A percentile compares a stretch with the other conserved stretches of the same genome.
phyloP scores from a whole-genome alignment of 352 stramenopile genomes.

The Globisporangium ultimum region DNA sequence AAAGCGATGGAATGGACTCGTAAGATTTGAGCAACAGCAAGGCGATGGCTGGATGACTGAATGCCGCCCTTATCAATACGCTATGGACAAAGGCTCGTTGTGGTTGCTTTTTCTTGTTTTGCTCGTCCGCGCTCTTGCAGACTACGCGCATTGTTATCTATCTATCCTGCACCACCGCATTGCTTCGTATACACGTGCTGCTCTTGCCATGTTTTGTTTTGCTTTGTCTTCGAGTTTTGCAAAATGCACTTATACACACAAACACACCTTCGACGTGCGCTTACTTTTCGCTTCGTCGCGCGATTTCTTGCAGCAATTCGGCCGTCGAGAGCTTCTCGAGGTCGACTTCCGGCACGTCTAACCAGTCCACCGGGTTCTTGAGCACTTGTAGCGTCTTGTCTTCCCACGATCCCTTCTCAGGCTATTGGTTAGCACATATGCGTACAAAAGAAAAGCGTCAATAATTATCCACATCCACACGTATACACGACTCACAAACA shows the following conservation, averaged over 20 bases:
- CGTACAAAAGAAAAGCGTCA: slow-evolving; percentile 17
- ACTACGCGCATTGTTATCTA: too few species aligned
- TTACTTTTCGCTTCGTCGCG: slow-evolving; percentile 57
- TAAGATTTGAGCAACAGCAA: too few species aligned
- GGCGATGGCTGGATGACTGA: too few species aligned
- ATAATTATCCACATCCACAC: background rate
- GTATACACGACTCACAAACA: slow-evolving; percentile 6
- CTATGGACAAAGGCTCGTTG: too few species aligned
- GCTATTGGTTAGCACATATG: slow-evolving; percentile 33
- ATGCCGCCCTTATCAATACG: too few species aligned
- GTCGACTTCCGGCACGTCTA: slow-evolving; percentile 79
- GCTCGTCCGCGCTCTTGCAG: too few species aligned
- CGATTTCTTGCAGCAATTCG: slow-evolving; percentile 75
- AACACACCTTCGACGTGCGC: background rate
- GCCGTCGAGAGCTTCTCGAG: slow-evolving; percentile 67
- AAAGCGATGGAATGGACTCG: too few species aligned
- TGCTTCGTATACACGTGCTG: too few species aligned
- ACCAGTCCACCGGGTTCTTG: slow-evolving; percentile 93
- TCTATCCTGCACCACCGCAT: too few species aligned
- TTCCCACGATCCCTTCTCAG: slow-evolving; percentile 87
- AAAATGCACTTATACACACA: background rate
- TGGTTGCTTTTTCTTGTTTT: too few species aligned
- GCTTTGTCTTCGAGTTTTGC: too few species aligned
- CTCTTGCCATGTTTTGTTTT: background rate
- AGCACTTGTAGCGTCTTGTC: slow-evolving; percentile 92